These are phyloP conservation scores for Vaccinium darrowii DNA, from an alignment of 148 eudicot species.

Conservation along the genomic window DNA sequence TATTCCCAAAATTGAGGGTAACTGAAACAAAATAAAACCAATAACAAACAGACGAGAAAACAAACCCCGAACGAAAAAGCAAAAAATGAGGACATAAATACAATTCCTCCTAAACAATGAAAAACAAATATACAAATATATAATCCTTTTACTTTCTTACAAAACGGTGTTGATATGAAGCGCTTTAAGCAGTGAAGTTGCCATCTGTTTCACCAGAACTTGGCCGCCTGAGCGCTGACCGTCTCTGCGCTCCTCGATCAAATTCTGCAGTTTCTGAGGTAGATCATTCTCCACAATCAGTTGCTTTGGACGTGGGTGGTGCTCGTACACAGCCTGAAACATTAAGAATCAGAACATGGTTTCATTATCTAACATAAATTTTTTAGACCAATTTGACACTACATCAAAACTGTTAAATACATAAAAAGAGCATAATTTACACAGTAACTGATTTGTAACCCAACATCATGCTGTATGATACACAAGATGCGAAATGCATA, in stretches of 20 bases:
- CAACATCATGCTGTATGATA: neutral
- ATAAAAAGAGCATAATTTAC: neutral
- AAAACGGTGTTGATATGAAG: constrained; percentile 96
- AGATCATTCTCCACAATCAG: constrained; percentile 92
- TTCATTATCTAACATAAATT: neutral
- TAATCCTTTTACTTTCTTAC: constrained; percentile 22
- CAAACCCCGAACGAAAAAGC: neutral
- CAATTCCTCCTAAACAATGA: constrained; percentile 11
- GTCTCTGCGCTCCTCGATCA: constrained; percentile 95
- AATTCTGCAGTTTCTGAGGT: constrained; percentile 89
- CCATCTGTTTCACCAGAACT: constrained; percentile 99
- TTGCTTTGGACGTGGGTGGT: constrained; percentile 97
- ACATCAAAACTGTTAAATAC: neutral
- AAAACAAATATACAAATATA: neutral
- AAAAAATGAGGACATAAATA: constrained; percentile 1
- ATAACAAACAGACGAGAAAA: neutral
- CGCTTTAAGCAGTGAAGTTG: constrained; percentile 94
- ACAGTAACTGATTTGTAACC: neutral
- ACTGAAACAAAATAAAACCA: neutral
- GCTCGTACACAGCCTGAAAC: constrained; percentile 94
- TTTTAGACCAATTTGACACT: neutral
- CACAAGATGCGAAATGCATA: neutral
- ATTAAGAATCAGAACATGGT: constrained; percentile 2
- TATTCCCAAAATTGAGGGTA: neutral
- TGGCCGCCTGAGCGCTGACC: constrained; percentile 98